Evolutionary conservation across 2,329 filamentous ascomycete genomes (phyloP), one percentile per base, ranked within the genome.

Genomic region (Zymoseptoria passerinii): DNA sequence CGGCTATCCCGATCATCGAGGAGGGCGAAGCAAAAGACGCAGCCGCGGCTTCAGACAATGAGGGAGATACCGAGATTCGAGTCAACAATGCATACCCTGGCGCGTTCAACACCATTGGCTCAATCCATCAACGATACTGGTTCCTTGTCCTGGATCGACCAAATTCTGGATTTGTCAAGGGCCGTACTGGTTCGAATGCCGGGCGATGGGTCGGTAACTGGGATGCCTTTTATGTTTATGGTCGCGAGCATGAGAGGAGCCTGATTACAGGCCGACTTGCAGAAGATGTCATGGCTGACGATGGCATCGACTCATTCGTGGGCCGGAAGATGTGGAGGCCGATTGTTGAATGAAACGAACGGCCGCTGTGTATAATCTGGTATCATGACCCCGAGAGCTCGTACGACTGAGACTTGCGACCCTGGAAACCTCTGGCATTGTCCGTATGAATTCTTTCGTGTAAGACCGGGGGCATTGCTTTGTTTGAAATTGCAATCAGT

Each of bases 61-160:
- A 58, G 40, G 77, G 80, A 48, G 72, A 80, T 28, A 80, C 62
- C 1, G 56, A 58, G 13, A 77, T 86, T 23, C 80, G 83, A 7
- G 69, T 69, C 1, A 82, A 79, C 5, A 89, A 89, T 65, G 84
- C 86, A 4, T 89, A 89, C 65, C 73, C 80, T 0, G 86, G 86
- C 4, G 83, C 87, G 0, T 76, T 66, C 1, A 89, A 89, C 65
- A 81, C 78, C 2, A 84, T 89, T 48, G 83, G 81, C 5, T 88
- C 85, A 44, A 75, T 89, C 3, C 81, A 89, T 65, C 85, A 89
- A 69, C 78, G 86, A 4, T 76, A 78, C 49, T 89, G 85, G 87
- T 87, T 82, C 59, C 66, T 88, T 18, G 81, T 81, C 9, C 74
- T 89, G 1, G 86, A 89, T 66, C 76, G 83, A 10, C 69, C 67